Base-by-base conservation (phyloP, 148 eudicot species). In the Pouteria glomerata region DNA sequence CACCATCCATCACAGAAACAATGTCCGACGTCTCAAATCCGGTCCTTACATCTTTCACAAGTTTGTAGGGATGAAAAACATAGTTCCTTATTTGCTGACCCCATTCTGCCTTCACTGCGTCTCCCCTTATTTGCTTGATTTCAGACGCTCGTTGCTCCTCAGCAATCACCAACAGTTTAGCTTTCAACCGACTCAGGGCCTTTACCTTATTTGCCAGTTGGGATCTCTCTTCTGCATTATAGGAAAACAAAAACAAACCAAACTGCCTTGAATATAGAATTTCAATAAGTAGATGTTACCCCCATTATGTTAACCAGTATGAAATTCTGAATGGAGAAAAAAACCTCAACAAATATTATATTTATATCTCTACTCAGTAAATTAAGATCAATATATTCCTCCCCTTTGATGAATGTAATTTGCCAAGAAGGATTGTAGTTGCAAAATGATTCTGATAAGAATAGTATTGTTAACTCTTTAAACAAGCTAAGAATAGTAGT, bases 71-170 rank as follows among this genome's bases (percentile, higher is more conserved):
- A 75, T 96, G 99, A 57, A 96, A 96, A 2, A 96, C 96, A 63
- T 96, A 96, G 73, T 96, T 96, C 4, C 99, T 75, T 50, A 96
- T 96, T 66, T 96, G 99, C 76, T 92, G 99, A 0, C 99, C 99
- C 97, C 97, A 96, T 52, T 96, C 99, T 0, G 99, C 99, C 82
- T 96, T 96, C 55, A 96, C 99, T 12, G 80, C 83, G 80, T 92
- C 99, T 70, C 99, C 99, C 50, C 86, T 87, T 15, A 96, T 96
- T 79, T 96, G 97, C 85, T 90, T 96, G 76, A 96, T 87, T 75
- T 96, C 97, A 14, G 94, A 70, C 24, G 97, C 96, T 77, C 99
- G 85, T 76, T 96, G 99, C 85, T 96, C 99, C 75, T 75, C 88
- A 0, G 99, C 96, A 51, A 96, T 90, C 50, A 96, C 94, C 83